These are phyloP conservation scores for Nemania abortiva DNA, from an alignment of 2,329 filamentous ascomycete species.

Conservation along the genomic window DNA sequence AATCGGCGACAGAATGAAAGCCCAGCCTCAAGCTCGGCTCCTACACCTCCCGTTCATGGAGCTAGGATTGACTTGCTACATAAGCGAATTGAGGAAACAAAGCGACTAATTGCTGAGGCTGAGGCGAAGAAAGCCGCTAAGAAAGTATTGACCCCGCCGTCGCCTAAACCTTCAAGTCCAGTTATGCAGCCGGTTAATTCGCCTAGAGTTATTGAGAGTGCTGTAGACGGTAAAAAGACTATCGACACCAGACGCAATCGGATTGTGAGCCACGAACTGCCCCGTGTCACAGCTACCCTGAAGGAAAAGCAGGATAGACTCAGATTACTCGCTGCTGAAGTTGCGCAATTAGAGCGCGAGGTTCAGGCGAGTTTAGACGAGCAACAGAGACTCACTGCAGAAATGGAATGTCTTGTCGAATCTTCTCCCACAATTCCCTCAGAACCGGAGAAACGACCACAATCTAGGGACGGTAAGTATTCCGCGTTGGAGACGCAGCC, in stretches of 20 bases:
- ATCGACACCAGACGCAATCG: constrained; percentile 49
- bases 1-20: constrained; percentile 57
- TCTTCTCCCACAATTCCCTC: constrained; percentile 27
- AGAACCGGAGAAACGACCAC: constrained; percentile 31
- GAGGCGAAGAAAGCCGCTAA: constrained; percentile 63
- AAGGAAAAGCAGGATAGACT: constrained; percentile 62
- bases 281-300: constrained; percentile 55
- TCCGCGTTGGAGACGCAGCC: constrained; percentile 4
- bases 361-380: constrained; percentile 54
- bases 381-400: constrained; percentile 50
- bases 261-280: constrained; percentile 55
- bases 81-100: constrained; percentile 71
- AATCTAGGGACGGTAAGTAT: constrained; percentile 37
- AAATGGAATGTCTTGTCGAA: constrained; percentile 53
- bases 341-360: constrained; percentile 63
- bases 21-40: constrained; percentile 51
- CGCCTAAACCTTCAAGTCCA: constrained; percentile 43
- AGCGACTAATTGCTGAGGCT: constrained; percentile 68
- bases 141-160: constrained; percentile 38
- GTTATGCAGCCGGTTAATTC: constrained; percentile 28
- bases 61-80: constrained; percentile 49
- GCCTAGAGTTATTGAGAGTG: constrained; percentile 34
- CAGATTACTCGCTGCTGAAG: constrained; percentile 60
- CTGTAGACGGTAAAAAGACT: constrained; percentile 24
- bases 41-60: constrained; percentile 52